These are phyloP conservation scores for Mortierella hygrophila DNA, from an alignment of 192 early-diverging fungal genomes.

Conservation along the genomic window DNA sequence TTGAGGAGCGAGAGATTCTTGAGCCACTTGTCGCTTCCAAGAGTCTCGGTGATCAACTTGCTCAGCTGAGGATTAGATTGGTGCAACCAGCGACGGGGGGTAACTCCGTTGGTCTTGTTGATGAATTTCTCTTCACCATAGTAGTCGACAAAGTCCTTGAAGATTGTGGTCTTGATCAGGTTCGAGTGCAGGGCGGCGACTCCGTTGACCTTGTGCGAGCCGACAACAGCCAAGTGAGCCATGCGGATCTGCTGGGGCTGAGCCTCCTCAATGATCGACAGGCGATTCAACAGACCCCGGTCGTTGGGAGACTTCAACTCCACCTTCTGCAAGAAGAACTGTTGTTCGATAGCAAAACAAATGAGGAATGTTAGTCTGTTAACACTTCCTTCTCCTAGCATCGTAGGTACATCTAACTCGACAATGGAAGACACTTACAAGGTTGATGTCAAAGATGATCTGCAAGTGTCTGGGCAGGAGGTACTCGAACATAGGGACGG, in stretches of 20 bases:
- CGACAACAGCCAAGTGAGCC: slow-evolving; percentile 95
- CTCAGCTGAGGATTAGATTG: slow-evolving; percentile 94
- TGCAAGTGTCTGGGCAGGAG: slow-evolving; percentile 97
- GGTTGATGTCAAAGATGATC: slow-evolving; percentile 99
- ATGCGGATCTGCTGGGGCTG: slow-evolving; percentile 95
- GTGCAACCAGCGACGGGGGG: slow-evolving; percentile 97
- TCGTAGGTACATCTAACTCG: background rate
- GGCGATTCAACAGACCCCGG: slow-evolving; percentile 84
- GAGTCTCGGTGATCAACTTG: slow-evolving; percentile 82
- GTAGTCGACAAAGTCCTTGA: slow-evolving; percentile 91
- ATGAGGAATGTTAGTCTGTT: background rate
- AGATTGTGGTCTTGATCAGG: slow-evolving; percentile 86
- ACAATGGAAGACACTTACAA: slow-evolving; percentile 54
- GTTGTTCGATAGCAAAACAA: background rate
- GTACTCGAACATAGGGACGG: slow-evolving; percentile 93
- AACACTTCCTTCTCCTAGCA: background rate
- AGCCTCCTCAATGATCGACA: slow-evolving; percentile 96
- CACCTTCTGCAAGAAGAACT: slow-evolving; percentile 95
- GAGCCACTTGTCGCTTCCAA: slow-evolving; percentile 83
- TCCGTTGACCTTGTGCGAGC: slow-evolving; percentile 96
- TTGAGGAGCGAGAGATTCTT: slow-evolving; percentile 79
- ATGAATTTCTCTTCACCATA: slow-evolving; percentile 91
- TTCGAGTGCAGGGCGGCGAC: slow-evolving; percentile 92
- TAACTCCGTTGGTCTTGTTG: slow-evolving; percentile 99
- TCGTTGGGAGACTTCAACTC: slow-evolving; percentile 90